Conservation (phyloP, 768 basidiomycete genomes). For the Agaricus sinodeliciosus region DNA sequence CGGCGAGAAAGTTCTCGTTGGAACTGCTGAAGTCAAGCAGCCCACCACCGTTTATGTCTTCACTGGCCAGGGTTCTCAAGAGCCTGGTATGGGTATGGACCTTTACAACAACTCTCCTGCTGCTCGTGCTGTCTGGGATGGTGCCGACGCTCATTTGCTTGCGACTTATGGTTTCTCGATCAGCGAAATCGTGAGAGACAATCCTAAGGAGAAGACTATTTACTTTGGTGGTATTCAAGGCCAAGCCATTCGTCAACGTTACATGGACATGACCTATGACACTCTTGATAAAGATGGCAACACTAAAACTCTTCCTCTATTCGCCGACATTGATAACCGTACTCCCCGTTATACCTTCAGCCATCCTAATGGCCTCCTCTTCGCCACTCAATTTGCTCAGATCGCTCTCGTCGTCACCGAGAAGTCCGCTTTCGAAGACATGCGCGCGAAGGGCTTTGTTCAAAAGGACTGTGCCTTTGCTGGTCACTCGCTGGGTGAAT, state of each 20-base stretch:
- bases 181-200: conserved; percentile 96
- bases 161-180: conserved; percentile 98
- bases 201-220: conserved; percentile 96
- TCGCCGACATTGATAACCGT: conserved; percentile 90
- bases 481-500: conserved; percentile 97
- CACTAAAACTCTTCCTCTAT: conserved; percentile 93
- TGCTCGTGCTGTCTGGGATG: conserved; percentile 96
- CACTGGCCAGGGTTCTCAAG: conserved; percentile 97
- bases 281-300: conserved; percentile 94
- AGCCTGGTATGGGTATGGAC: conserved; percentile 99
- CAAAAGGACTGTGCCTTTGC: conserved; percentile 92
- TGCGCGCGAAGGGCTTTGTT: conserved; percentile 93
- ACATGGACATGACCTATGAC: conserved; percentile 99
- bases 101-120: conserved; percentile 90
- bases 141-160: conserved; percentile 87
- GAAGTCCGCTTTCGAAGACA: conserved; percentile 97
- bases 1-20: conserved; percentile 89
- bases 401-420: conserved; percentile 98
- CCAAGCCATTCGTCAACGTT: conserved; percentile 95
- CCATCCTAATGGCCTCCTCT: conserved; percentile 90
- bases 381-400: conserved; percentile 97
- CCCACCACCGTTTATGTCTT: conserved; percentile 93
- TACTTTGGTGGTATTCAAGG: conserved; percentile 99
- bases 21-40: conserved; percentile 90
- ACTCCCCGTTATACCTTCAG: conserved; percentile 98